These are phyloP conservation scores for Suillus bovinus DNA, from an alignment of 768 basidiomycete genomes.

Conservation along the genomic window DNA sequence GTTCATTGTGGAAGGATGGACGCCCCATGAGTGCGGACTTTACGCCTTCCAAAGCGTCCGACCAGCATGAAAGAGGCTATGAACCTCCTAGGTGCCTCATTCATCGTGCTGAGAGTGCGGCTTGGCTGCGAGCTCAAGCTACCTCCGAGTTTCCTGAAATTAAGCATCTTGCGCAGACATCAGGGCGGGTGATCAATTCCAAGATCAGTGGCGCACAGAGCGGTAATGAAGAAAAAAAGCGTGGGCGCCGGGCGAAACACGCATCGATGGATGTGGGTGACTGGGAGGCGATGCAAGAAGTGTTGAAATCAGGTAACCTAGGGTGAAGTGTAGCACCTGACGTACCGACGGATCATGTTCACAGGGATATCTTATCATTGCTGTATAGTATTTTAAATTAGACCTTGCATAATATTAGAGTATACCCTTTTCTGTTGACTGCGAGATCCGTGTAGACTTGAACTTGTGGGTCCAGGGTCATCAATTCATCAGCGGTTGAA, in stretches of 20 bases:
- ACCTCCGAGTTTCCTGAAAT: constrained; percentile 72
- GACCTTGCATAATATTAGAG: neutral
- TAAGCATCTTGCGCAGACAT: constrained; percentile 57
- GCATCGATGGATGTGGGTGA: constrained; percentile 16
- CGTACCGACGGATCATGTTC: neutral
- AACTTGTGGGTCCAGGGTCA: neutral
- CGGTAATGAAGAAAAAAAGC: constrained; percentile 17
- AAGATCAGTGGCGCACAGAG: constrained; percentile 32
- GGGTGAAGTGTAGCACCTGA: neutral
- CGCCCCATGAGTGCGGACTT: constrained; percentile 46
- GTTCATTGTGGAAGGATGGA: constrained; percentile 63
- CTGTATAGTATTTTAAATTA: constrained; percentile 1
- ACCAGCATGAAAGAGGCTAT: constrained; percentile 40
- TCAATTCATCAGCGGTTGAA: neutral
- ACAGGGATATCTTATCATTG: neutral
- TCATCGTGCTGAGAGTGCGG: constrained; percentile 63
- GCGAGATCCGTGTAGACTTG: neutral
- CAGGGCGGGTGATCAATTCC: constrained; percentile 40
- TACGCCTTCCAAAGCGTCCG: constrained; percentile 2
- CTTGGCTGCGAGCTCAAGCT: constrained; percentile 78
- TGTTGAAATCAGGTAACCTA: constrained; percentile 12
- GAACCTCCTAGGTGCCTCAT: constrained; percentile 56
- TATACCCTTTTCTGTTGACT: neutral
- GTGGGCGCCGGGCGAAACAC: neutral
- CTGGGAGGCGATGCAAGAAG: constrained; percentile 29